Evolutionary conservation across 768 basidiomycete genomes (phyloP), one percentile per base, ranked within the genome.

Genomic region (Macrolepiota fuliginosa): DNA sequence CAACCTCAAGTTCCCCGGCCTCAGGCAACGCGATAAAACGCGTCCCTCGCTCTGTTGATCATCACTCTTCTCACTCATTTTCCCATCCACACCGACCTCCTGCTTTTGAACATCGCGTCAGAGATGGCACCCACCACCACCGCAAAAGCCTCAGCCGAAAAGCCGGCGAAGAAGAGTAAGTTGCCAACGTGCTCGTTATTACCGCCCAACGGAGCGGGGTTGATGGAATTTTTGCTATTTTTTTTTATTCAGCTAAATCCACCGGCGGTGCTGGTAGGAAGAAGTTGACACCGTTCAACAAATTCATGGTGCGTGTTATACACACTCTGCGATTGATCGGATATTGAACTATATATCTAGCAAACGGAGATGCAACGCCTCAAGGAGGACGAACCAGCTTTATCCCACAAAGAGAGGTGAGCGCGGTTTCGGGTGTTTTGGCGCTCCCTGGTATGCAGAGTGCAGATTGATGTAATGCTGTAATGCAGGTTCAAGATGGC

Each of bases 281-380:
- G 79, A 79, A 88, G 72, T 76, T 90, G 51, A 86, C 86, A 37
- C 81, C 83, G 13, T 93, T 89, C 75, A 92, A 92, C 72, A 89
- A 87, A 72, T 93, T 88, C 72, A 82, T 84, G 81, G 82, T 81
- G 63, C 59, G 76, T 65, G 58, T 32, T 50, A 39, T 32, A 22
- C 54, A 58, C 62, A 37, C 25, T 57, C 36, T 46, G 53, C 55
- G 39, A 49, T 39, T n/a, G n/a, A 29, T 7, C 42, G 61, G 65
- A 64, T 54, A 42, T 47, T 47, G 22, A 55, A 24, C 1, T n/a
- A 35, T 36, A 19, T 32, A 36, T 67, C 25, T 78, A 91, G 89
- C 85, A 90, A 80, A 77, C 81, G 22, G 90, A 92, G 72, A 86
- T 92, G 81, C 86, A 87, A 36, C 87, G 89, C 61, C 79, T 92